These are phyloP conservation scores for Phoma sp. DNA, from an alignment of 2,329 filamentous ascomycete genomes.

Conservation along the genomic window DNA sequence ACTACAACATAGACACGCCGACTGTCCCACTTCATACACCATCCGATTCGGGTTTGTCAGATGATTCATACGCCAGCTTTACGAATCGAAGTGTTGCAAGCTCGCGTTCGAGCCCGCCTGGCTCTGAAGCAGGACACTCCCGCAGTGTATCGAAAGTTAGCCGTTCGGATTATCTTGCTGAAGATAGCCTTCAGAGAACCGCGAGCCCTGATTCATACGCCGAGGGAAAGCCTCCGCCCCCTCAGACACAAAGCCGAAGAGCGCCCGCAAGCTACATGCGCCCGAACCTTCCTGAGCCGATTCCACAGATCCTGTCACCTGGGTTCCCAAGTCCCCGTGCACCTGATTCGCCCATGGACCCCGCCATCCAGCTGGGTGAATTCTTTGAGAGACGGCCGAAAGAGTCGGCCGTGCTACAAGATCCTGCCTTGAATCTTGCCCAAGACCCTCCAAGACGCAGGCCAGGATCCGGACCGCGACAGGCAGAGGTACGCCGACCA, in stretches of 20 bases:
- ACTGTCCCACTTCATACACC: conserved; percentile 45
- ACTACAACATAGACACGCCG: conserved; percentile 29
- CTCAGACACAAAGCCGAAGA: conserved; percentile 22
- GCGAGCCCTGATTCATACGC: conserved; percentile 40
- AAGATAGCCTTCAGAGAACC: conserved; percentile 35
- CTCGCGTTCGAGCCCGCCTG: conserved; percentile 48
- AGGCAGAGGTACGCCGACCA: conserved; percentile 29
- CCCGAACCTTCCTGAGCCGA: conserved; percentile 28
- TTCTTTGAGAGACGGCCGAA: conserved; percentile 27
- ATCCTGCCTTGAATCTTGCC: conserved; percentile 22
- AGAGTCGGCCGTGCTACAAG: conserved; percentile 18
- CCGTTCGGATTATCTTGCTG: conserved; percentile 28
- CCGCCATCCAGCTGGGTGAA: conserved; percentile 47
- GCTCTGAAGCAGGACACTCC: conserved; percentile 45
- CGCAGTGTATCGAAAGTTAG: conserved; percentile 40
- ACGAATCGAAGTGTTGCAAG: conserved; percentile 44
- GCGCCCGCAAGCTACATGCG: conserved; percentile 29
- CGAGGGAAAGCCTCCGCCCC: conserved; percentile 24
- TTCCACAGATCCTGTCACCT: conserved; percentile 30
- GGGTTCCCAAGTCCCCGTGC: conserved; percentile 25
- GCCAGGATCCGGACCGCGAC: conserved; percentile 24
- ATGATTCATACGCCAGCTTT: conserved; percentile 46
- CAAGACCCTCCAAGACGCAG: conserved; percentile 22
- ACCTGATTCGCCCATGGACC: conserved; percentile 50
- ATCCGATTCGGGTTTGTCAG: conserved; percentile 50